These are phyloP conservation scores for Colletotrichum noveboracense DNA, from an alignment of 2,329 filamentous ascomycete species.

Conservation along the genomic window DNA sequence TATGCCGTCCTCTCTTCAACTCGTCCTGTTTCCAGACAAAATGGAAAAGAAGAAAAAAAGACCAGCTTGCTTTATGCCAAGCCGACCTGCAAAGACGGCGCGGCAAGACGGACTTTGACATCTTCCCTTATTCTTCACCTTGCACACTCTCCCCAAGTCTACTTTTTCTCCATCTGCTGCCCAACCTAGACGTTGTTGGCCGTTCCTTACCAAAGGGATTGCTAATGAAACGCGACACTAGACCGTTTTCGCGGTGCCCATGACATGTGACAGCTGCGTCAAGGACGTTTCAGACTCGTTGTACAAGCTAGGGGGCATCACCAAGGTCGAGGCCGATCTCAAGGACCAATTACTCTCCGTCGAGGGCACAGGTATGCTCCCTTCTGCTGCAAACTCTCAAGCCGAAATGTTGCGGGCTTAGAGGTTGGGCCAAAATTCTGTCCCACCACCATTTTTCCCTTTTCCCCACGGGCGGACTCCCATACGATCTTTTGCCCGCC, in stretches of 20 bases:
- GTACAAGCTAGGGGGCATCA: slow-evolving; percentile 78
- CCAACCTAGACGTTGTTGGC: background rate
- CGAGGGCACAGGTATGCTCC: slow-evolving; percentile 74
- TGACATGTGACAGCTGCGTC: slow-evolving; percentile 90
- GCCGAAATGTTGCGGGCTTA: background rate
- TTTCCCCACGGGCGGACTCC: background rate
- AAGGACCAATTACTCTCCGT: slow-evolving; percentile 84
- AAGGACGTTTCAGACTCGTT: slow-evolving; percentile 83
- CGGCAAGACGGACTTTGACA: background rate
- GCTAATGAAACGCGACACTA: slow-evolving; percentile 51
- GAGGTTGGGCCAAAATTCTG: background rate
- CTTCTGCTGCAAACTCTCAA: slow-evolving; percentile 16
- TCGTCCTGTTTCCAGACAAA: background rate
- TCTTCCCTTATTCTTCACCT: background rate
- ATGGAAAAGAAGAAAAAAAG: background rate
- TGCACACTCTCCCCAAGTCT: background rate
- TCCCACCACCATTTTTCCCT: background rate
- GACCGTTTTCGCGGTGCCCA: slow-evolving; percentile 93
- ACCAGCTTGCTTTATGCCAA: background rate
- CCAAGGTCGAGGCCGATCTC: slow-evolving; percentile 81
- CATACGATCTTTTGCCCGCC: background rate
- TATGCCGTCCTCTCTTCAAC: background rate
- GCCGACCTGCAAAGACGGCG: background rate
- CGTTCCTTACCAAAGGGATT: background rate
- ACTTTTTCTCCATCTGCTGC: background rate